These are phyloP conservation scores for Hypoxylon rickii DNA, from an alignment of 495 filamentous ascomycete genomes.

Conservation along the genomic window DNA sequence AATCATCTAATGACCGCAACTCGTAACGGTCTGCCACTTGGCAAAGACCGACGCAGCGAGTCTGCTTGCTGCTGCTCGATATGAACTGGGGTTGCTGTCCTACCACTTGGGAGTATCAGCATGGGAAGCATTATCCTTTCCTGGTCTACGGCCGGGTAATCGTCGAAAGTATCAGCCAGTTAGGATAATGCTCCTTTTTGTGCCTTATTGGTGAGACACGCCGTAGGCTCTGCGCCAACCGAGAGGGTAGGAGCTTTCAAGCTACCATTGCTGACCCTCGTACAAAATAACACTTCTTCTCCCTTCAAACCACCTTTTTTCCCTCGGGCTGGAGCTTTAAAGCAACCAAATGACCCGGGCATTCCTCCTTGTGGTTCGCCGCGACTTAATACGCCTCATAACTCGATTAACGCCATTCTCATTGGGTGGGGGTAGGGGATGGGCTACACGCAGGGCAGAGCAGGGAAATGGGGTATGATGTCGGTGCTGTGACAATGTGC, in stretches of 20 bases:
- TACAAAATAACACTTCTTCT: slow-evolving; percentile 30
- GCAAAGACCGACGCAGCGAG: slow-evolving; percentile 10
- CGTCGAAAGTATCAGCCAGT: slow-evolving; percentile 7
- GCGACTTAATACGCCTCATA: slow-evolving; percentile 41
- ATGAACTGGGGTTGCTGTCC: slow-evolving; percentile 10
- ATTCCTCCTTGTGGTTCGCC: slow-evolving; percentile 33
- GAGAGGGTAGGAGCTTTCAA: slow-evolving; percentile 57
- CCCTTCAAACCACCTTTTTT: slow-evolving; percentile 28
- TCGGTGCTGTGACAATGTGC: slow-evolving; percentile 35
- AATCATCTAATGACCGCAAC: slow-evolving; percentile 18
- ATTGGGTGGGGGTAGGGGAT: slow-evolving; percentile 31
- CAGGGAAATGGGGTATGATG: slow-evolving; percentile 29
- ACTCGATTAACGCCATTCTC: slow-evolving; percentile 46
- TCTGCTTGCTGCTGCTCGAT: slow-evolving; percentile 10
- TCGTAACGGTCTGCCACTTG: slow-evolving; percentile 23
- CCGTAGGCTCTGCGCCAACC: slow-evolving; percentile 8
- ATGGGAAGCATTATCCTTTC: slow-evolving; percentile 11
- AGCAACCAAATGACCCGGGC: slow-evolving; percentile 53
- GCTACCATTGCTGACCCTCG: slow-evolving; percentile 53
- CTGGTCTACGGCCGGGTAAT: slow-evolving; percentile 8
- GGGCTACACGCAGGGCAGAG: slow-evolving; percentile 27
- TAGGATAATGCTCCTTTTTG: slow-evolving; percentile 7
- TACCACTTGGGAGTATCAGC: slow-evolving; percentile 34
- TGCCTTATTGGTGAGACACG: slow-evolving; percentile 6
- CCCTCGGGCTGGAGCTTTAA: slow-evolving; percentile 58